Conservation (phyloP, 2,329 filamentous ascomycete species). For the Trichophyton rubrum region DNA sequence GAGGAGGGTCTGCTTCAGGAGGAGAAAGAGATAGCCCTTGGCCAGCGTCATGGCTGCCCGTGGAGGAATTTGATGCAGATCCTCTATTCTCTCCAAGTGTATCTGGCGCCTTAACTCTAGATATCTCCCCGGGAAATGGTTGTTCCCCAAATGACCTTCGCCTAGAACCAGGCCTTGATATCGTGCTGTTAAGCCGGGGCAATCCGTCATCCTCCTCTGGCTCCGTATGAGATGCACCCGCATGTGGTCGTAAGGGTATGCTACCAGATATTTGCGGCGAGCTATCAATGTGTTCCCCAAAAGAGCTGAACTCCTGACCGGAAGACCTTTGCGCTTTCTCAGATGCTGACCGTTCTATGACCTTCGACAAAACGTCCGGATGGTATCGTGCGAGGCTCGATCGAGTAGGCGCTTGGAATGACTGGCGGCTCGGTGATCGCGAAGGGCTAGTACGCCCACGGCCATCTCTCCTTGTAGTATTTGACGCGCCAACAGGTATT, state of each 20-base stretch:
- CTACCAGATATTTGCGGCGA: not conserved
- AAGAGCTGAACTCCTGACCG: conserved; percentile 10
- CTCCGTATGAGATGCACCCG: not conserved
- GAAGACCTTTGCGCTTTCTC: conserved; percentile 21
- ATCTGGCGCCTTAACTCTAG: not conserved
- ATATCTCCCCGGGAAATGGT: not conserved
- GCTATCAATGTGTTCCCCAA: not conserved
- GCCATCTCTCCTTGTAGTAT: conserved; percentile 20
- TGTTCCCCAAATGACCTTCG: not conserved
- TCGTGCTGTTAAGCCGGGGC: not conserved
- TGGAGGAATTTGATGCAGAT: not conserved
- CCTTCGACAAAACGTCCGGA: conserved; percentile 43
- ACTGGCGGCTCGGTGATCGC: conserved; percentile 35
- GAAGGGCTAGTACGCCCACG: conserved; percentile 16
- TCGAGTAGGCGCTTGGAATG: conserved; percentile 55
- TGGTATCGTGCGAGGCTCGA: conserved; percentile 51
- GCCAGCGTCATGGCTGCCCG: not conserved
- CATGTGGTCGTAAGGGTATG: not conserved
- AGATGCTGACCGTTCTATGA: conserved; percentile 29
- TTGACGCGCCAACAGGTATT: conserved; percentile 31
- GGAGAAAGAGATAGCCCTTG: not conserved
- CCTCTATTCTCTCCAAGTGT: not conserved
- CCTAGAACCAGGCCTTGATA: not conserved
- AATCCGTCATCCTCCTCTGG: not conserved
- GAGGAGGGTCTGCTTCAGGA: not conserved